Evolutionary conservation across 371 early-diverging fungal genomes (phyloP).

Genomic region (Mortierella sp.): DNA sequence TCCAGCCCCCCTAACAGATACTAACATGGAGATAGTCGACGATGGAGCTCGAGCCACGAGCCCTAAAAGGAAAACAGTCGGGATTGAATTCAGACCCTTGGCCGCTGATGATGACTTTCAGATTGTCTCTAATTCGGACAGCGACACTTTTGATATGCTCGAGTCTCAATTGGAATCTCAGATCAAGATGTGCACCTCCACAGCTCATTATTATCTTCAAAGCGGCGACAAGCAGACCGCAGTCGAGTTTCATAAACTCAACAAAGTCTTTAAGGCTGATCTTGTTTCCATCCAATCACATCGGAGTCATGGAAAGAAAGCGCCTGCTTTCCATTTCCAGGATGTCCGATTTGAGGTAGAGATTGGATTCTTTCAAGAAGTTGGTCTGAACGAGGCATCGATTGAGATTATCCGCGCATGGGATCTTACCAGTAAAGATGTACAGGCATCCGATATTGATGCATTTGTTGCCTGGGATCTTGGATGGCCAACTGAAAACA

Average conservation of each 20-base stretch:
- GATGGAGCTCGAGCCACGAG: conserved; percentile 26
- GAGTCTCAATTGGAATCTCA: conserved; percentile 68
- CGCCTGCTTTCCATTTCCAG: conserved; percentile 70
- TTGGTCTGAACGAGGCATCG: conserved; percentile 75
- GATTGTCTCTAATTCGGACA: conserved; percentile 39
- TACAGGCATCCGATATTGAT: conserved; percentile 64
- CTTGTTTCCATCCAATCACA: conserved; percentile 63
- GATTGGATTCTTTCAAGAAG: conserved; percentile 61
- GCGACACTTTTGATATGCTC: conserved; percentile 57
- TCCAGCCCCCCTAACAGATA: conserved; percentile 24
- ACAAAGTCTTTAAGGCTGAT: conserved; percentile 69
- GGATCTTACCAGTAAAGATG: conserved; percentile 66
- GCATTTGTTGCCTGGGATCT: conserved; percentile 77
- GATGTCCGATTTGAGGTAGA: conserved; percentile 69
- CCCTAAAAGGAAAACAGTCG: conserved; percentile 2
- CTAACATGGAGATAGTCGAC: conserved; percentile 36
- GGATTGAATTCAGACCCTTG: conserved; percentile 32
- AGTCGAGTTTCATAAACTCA: conserved; percentile 61
- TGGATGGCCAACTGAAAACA: conserved; percentile 78
- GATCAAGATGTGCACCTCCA: conserved; percentile 69
- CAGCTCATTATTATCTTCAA: conserved; percentile 61
- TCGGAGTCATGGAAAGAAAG: conserved; percentile 50
- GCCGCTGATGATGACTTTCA: conserved; percentile 46
- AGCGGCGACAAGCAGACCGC: conserved; percentile 54
- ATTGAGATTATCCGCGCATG: conserved; percentile 65